These are phyloP conservation scores for Gamsiella multidivaricata DNA, from an alignment of 192 early-diverging fungal species.

Conservation along the genomic window DNA sequence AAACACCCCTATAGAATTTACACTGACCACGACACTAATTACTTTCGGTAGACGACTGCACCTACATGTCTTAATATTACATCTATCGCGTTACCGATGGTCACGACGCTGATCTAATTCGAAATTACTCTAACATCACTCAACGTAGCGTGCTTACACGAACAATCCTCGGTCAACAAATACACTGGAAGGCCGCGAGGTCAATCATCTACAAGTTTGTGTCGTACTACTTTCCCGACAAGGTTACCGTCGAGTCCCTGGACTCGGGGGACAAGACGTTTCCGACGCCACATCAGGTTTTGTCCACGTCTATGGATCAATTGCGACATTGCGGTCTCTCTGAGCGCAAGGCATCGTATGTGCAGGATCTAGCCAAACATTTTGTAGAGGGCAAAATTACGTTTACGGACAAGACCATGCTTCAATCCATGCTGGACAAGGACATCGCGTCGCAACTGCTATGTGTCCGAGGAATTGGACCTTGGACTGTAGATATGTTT, in stretches of 20 bases:
- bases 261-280: conserved; percentile 33
- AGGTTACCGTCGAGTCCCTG: conserved; percentile 38
- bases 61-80: too few relatives aligned
- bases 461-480: conserved; percentile 45
- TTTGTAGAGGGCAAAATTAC: conserved; percentile 49
- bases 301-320: conserved; percentile 19
- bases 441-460: conserved; percentile 39
- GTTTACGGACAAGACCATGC: conserved; percentile 25
- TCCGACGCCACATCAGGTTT: conserved; percentile 24
- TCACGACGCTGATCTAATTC: too few relatives aligned
- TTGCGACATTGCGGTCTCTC: conserved; percentile 38
- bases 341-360: conserved; percentile 44
- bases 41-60: conserved; percentile 30
- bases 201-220: conserved; percentile 50
- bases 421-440: conserved; percentile 30
- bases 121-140: too few relatives aligned
- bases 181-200: conserved; percentile 46
- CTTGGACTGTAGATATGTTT: conserved; percentile 52
- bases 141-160: conserved; percentile 19
- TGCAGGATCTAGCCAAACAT: conserved; percentile 44
- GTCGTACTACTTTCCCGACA: conserved; percentile 20
- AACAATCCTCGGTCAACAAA: conserved; percentile 43
- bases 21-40: conserved; percentile 40
- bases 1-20: conserved; percentile 35
- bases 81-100: too few relatives aligned